A percentile compares a stretch with the other conserved stretches of the same genome.
These are phyloP conservation scores for Pythium graminicola DNA, from an alignment of 352 stramenopile species.

Conservation along the genomic window DNA sequence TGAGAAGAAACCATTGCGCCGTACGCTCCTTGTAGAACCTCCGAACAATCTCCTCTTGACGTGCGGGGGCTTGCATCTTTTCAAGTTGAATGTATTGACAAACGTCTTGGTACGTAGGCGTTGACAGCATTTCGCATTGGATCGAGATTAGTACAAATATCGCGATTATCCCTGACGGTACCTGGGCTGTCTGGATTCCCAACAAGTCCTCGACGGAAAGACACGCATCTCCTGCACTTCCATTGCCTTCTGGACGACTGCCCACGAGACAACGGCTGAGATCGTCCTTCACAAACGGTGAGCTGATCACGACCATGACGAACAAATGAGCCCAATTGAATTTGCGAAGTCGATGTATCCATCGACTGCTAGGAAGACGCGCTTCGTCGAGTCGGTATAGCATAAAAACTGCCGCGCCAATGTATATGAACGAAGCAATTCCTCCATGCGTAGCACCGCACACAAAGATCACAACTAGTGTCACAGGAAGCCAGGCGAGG, in stretches of 20 bases:
- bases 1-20: slow-evolving; percentile 67
- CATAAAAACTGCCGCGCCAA: slow-evolving; percentile 63
- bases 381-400: slow-evolving; percentile 72
- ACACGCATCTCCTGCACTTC: slow-evolving; percentile 30
- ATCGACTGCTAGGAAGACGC: slow-evolving; percentile 42
- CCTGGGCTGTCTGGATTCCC: slow-evolving; percentile 44
- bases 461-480: slow-evolving; percentile 68
- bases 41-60: slow-evolving; percentile 57
- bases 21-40: slow-evolving; percentile 62
- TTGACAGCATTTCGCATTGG: slow-evolving; percentile 70
- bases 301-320: slow-evolving; percentile 62
- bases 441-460: slow-evolving; percentile 64
- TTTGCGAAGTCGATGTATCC: slow-evolving; percentile 69
- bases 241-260: slow-evolving; percentile 6
- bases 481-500: slow-evolving; percentile 53
- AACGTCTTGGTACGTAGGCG: slow-evolving; percentile 54
- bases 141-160: slow-evolving; percentile 81
- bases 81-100: slow-evolving; percentile 43
- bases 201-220: slow-evolving; percentile 67
- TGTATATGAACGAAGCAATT: slow-evolving; percentile 66
- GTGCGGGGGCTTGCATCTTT: slow-evolving; percentile 35
- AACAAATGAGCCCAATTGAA: slow-evolving; percentile 84
- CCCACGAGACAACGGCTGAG: slow-evolving; percentile 49
- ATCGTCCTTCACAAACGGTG: slow-evolving; percentile 47
- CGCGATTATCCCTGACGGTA: slow-evolving; percentile 60